Conservation (phyloP, 1,284 basidiomycete genomes). For the Vanrija humicola region DNA sequence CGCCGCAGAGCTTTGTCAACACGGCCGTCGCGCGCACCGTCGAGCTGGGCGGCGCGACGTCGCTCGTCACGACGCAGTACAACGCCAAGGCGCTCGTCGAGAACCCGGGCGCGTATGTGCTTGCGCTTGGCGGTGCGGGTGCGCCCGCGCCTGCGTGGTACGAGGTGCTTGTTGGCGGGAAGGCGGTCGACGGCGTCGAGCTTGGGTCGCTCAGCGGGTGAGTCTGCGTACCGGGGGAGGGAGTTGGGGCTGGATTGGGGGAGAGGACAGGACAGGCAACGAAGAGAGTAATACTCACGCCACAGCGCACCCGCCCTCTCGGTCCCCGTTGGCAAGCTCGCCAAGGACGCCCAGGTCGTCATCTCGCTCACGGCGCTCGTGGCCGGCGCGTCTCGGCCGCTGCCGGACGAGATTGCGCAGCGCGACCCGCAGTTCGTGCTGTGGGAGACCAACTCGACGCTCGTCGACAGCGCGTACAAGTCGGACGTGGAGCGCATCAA, state of each 20-base stretch:
- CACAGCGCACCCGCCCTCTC: slow-evolving; percentile 34
- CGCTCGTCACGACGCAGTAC: slow-evolving; percentile 81
- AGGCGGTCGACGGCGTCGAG: slow-evolving; percentile 53
- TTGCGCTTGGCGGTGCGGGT: slow-evolving; percentile 65
- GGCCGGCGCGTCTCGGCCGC: slow-evolving; percentile 69
- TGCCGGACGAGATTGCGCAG: slow-evolving; percentile 70
- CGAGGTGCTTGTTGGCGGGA: slow-evolving; percentile 62
- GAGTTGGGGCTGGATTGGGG: too few relatives aligned
- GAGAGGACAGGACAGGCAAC: too few relatives aligned
- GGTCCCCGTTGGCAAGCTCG: slow-evolving; percentile 35
- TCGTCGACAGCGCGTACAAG: slow-evolving; percentile 73
- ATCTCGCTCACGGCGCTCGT: slow-evolving; percentile 71
- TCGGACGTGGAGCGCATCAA: slow-evolving; percentile 80
- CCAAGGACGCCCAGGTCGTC: slow-evolving; percentile 60
- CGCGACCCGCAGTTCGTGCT: slow-evolving; percentile 74
- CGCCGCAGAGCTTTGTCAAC: slow-evolving; percentile 64
- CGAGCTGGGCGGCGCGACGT: slow-evolving; percentile 80
- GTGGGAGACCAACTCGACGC: slow-evolving; percentile 63
- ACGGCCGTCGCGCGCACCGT: slow-evolving; percentile 77
- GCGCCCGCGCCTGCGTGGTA: slow-evolving; percentile 69
- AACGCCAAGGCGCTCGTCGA: slow-evolving; percentile 68
- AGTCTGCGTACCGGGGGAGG: slow-evolving; percentile 21
- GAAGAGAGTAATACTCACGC: too few relatives aligned
- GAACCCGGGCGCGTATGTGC: slow-evolving; percentile 61
- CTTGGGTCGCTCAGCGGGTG: slow-evolving; percentile 19